Percentiles rank a stretch among this genome's conserved stretches.
These are phyloP conservation scores for Malus hybrid DNA, from an alignment of 331 rosid genomes.

Conservation along the genomic window DNA sequence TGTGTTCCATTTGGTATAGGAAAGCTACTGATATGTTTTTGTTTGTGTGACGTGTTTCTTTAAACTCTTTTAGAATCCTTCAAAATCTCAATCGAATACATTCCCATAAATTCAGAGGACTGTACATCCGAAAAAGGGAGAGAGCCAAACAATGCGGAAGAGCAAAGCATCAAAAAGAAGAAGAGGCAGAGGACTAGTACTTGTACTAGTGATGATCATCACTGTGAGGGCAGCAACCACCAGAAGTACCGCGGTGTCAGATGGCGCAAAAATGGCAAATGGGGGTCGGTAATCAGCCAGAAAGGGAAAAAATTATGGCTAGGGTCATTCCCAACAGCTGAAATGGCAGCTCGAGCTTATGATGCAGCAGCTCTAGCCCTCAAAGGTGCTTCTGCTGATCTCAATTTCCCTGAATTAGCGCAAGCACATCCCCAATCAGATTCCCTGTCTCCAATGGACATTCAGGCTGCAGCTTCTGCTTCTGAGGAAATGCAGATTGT, in stretches of 20 bases:
- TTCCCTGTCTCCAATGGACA: constrained; percentile 59
- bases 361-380: constrained; percentile 80
- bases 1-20: background rate
- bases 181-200: constrained; percentile 29
- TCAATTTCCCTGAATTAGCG: constrained; percentile 69
- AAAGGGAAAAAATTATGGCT: constrained; percentile 87
- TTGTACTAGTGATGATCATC: background rate
- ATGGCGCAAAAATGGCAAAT: constrained; percentile 73
- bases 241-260: constrained; percentile 60
- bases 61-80: background rate
- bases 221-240: constrained; percentile 26
- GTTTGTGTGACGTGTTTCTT: background rate
- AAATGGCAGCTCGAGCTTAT: constrained; percentile 88
- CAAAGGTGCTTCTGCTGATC: constrained; percentile 66
- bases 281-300: constrained; percentile 77
- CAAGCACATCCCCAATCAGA: constrained; percentile 50
- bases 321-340: constrained; percentile 77
- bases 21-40: background rate
- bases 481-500: background rate
- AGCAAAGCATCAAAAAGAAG: background rate
- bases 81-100: background rate
- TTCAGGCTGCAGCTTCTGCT: constrained; percentile 42
- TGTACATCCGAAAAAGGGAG: background rate
- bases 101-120: background rate
- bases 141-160: constrained; percentile 15